Base-by-base conservation (phyloP, 2,329 filamentous ascomycete species). In the Ceratocystis harringtonii region DNA sequence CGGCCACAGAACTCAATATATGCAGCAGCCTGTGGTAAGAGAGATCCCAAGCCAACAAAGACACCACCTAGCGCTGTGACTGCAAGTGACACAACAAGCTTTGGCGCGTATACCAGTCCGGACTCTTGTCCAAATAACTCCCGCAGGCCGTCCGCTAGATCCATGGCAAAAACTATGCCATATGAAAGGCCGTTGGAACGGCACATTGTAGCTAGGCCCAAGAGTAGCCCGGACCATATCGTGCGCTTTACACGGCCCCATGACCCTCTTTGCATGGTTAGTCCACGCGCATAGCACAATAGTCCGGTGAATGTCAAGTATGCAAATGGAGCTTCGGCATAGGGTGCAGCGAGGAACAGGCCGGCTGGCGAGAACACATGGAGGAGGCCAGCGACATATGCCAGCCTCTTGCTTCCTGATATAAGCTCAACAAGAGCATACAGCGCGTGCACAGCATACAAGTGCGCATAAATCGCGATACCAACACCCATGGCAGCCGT, bases 281-380 rank as follows among this genome's bases (percentile, higher is more conserved):
- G 1, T 0, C 55, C 58, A n/a, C 52, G 57, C n/a, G 82, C 81
- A 72, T 92, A 94, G 61, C 87, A 73, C 36, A 88, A 79, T 71
- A 85, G 85, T 0, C 90, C 94, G 0, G 80, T 70, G 70, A 96
- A 89, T 50, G 88, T 88, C 43, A 96, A 77, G 25, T 89, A 78
- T 0, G 92, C 85, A 74, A 91, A 96, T 0, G 86, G 74, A 68
- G 88, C 84, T 76, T 99, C 94, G 8, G 84, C 81, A 74, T 94
- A 95, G 0, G 92, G 90, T 0, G 92, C 87, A 0, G 88, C 92
- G 19, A 99, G 81, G 72, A 99, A 97, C 1, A 96, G 76, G 0
- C 92, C 92, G 0, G 89, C 94, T 0, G 94, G 92, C 0, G 89
- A 94, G 61, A 97, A 72, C 65, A 95, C 81, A 73, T 97, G 90